These are phyloP conservation scores for Lachnellula willkommii DNA, from an alignment of 2,329 filamentous ascomycete species.

Conservation along the genomic window DNA sequence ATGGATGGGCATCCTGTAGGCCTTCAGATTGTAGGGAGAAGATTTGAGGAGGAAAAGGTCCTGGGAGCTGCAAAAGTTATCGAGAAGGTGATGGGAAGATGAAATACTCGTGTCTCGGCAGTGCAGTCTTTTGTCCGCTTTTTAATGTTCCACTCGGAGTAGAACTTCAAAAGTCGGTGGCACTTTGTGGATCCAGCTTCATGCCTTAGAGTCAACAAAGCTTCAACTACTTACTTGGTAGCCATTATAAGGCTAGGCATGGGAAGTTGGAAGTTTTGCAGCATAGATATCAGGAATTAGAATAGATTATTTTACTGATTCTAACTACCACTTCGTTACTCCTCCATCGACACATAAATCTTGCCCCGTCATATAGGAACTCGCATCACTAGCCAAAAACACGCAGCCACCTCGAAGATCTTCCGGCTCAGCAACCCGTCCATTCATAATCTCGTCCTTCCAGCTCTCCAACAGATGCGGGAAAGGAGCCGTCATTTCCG, in stretches of 20 bases:
- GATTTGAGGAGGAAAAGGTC: conserved; percentile 49
- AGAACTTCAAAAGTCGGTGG: too few species aligned
- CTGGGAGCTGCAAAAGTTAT: conserved; percentile 34
- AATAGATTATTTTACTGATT: neutral
- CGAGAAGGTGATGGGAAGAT: conserved; percentile 17
- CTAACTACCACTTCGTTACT: conserved; percentile 20
- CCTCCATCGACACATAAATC: conserved; percentile 24
- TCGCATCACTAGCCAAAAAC: conserved; percentile 57
- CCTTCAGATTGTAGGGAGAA: conserved; percentile 46
- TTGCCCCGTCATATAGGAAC: conserved; percentile 52
- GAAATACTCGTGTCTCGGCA: neutral
- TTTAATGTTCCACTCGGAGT: too few species aligned
- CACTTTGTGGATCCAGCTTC: too few species aligned
- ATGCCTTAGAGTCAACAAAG: too few species aligned
- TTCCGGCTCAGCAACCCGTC: conserved; percentile 21
- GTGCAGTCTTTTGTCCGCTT: too few species aligned
- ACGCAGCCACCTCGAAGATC: conserved; percentile 38
- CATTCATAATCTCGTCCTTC: conserved; percentile 35
- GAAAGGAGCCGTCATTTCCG: conserved; percentile 23
- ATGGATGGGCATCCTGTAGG: conserved; percentile 43
- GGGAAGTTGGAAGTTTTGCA: too few species aligned
- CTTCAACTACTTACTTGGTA: too few species aligned
- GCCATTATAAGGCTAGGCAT: too few species aligned
- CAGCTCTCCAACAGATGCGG: conserved; percentile 30
- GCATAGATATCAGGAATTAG: neutral